A percentile compares a stretch with the other conserved stretches of the same genome.
Conservation (phyloP, 2,329 filamentous ascomycete genomes). For the Talaromyces sp. region DNA sequence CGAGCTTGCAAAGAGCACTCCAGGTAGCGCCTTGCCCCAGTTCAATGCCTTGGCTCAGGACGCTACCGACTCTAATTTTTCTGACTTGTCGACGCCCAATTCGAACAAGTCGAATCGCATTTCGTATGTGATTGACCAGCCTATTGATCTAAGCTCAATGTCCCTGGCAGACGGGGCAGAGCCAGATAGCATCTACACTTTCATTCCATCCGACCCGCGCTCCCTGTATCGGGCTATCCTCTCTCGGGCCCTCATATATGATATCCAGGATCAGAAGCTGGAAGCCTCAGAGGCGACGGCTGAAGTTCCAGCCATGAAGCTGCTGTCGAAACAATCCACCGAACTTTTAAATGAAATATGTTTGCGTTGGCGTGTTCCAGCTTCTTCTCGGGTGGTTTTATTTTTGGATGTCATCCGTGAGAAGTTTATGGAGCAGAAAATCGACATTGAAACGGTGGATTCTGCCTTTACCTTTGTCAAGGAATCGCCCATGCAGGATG, state of each 20-base stretch:
- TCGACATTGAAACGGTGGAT: constrained; percentile 76
- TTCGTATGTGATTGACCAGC: constrained; percentile 60
- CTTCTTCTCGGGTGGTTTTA: constrained; percentile 71
- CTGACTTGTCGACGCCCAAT: constrained; percentile 42
- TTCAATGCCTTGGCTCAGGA: constrained; percentile 38
- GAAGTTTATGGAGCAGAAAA: constrained; percentile 79
- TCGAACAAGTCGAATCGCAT: constrained; percentile 43
- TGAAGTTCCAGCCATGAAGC: constrained; percentile 45
- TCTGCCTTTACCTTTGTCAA: constrained; percentile 79
- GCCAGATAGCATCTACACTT: constrained; percentile 65
- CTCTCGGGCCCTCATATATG: constrained; percentile 64
- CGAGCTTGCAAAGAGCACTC: constrained; percentile 72
- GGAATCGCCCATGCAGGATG: constrained; percentile 60
- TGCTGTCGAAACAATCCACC: constrained; percentile 69
- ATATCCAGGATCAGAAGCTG: constrained; percentile 52
- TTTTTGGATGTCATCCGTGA: constrained; percentile 80
- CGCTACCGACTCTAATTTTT: constrained; percentile 32
- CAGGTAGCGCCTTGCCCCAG: constrained; percentile 54
- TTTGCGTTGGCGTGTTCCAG: constrained; percentile 82
- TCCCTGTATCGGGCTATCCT: constrained; percentile 79
- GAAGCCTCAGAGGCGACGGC: constrained; percentile 46
- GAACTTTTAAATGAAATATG: constrained; percentile 83
- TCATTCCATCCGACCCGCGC: constrained; percentile 79
- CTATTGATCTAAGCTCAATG: constrained; percentile 56
- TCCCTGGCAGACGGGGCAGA: constrained; percentile 51